Percentiles rank a stretch among this genome's conserved stretches.
phyloP scores from a whole-genome alignment of 495 filamentous ascomycete species.

The Glonium stellatum region DNA sequence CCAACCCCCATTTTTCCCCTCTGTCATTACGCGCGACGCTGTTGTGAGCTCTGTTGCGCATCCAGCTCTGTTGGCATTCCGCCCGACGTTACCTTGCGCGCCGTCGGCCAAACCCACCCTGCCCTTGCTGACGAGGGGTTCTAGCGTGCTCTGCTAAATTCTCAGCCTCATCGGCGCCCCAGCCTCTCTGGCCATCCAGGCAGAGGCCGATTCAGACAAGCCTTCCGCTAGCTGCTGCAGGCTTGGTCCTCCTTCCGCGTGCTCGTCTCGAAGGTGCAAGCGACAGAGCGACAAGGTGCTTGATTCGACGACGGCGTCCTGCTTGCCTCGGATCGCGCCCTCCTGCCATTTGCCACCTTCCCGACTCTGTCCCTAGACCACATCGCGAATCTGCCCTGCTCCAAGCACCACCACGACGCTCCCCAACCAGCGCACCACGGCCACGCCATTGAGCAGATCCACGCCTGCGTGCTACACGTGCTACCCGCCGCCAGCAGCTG shows the following conservation, averaged over 20 bases:
- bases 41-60: not conserved
- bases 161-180: not conserved
- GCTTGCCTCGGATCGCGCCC: constrained; percentile 5
- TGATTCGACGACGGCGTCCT: constrained; percentile 3
- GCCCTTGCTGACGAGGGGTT: not conserved
- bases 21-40: not conserved
- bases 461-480: constrained; percentile 26
- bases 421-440: not conserved
- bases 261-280: not conserved
- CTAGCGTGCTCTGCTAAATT: constrained; percentile 1
- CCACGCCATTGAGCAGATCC: not conserved
- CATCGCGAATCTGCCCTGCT: constrained; percentile 18
- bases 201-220: not conserved
- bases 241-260: not conserved
- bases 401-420: not conserved
- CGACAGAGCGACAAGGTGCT: not conserved
- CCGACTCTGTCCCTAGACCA: constrained; percentile 19
- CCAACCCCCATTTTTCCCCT: not conserved
- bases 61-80: not conserved
- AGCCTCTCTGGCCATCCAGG: not conserved
- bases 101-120: not conserved
- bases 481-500: constrained; percentile 12
- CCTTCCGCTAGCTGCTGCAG: constrained; percentile 4
- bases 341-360: constrained; percentile 16
- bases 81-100: not conserved